phyloP scores from a whole-genome alignment of 805 yeast genomes.

The Saccharomycopsis malanga region DNA sequence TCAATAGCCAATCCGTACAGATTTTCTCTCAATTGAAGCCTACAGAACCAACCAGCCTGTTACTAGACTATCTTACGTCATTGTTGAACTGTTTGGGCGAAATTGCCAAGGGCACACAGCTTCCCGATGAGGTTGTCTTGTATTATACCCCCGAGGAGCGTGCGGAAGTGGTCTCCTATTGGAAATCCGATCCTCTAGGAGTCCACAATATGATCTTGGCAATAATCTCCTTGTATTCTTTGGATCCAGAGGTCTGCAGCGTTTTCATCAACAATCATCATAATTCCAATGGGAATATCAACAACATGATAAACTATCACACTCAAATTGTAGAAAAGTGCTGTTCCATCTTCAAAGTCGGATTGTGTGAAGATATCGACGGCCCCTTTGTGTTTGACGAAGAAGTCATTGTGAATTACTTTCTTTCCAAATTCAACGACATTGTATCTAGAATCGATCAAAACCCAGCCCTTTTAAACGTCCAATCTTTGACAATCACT shows the following conservation, averaged over 20 bases:
- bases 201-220: constrained; percentile 37
- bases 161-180: constrained; percentile 32
- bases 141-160: constrained; percentile 27
- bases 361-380: constrained; percentile 52
- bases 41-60: constrained; percentile 20
- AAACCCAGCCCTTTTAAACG: background rate
- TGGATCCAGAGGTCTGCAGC: background rate
- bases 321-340: constrained; percentile 54
- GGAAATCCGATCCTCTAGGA: constrained; percentile 42
- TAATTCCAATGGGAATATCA: constrained; percentile 31
- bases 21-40: constrained; percentile 9
- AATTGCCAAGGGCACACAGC: constrained; percentile 60
- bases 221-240: constrained; percentile 9
- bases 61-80: constrained; percentile 45
- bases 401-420: constrained; percentile 36
- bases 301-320: constrained; percentile 26
- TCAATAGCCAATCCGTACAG: constrained; percentile 24
- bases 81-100: constrained; percentile 59
- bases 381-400: constrained; percentile 60
- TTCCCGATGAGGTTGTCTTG: constrained; percentile 44
- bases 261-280: constrained; percentile 28
- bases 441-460: background rate
- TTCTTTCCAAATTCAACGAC: constrained; percentile 27
- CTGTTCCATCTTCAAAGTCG: constrained; percentile 54
- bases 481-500: constrained; percentile 26